Conservation (phyloP, 208 protist species). For the Leishmania guyanensis region DNA sequence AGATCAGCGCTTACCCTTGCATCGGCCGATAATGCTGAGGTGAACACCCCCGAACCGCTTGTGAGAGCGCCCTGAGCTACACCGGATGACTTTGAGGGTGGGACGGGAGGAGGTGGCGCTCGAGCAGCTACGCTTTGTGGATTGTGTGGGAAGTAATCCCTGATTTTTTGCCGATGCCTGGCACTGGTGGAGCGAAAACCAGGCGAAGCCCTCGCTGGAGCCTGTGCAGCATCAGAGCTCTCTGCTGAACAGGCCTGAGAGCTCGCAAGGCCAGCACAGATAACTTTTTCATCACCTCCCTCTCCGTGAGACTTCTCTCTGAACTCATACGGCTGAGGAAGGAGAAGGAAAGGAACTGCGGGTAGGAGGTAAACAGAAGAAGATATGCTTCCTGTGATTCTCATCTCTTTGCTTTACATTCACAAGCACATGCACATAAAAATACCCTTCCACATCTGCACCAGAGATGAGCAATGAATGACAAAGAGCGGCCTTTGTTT, state of each 20-base stretch:
- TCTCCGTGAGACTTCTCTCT: not conserved
- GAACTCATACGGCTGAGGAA: not conserved
- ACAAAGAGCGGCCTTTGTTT: constrained; percentile 2
- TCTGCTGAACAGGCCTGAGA: not conserved
- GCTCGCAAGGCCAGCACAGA: not conserved
- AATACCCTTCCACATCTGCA: not conserved
- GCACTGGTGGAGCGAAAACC: not conserved
- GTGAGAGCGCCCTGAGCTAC: not conserved
- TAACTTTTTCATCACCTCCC: not conserved
- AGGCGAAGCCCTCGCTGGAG: not conserved
- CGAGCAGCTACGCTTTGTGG: not conserved
- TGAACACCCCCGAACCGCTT: not conserved
- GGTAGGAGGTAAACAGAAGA: not conserved
- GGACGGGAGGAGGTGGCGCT: not conserved
- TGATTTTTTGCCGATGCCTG: not conserved
- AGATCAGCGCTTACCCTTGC: constrained; percentile 10
- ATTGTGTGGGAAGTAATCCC: not conserved
- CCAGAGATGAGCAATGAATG: not conserved
- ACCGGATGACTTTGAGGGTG: not conserved
- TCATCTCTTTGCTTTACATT: not conserved
- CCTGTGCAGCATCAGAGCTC: not conserved
- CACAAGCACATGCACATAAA: not conserved
- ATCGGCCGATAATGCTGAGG: not conserved
- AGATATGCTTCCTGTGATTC: not conserved
- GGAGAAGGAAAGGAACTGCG: not conserved